These are phyloP conservation scores for Circinella minor DNA, from an alignment of 371 early-diverging fungal genomes.

Conservation along the genomic window DNA sequence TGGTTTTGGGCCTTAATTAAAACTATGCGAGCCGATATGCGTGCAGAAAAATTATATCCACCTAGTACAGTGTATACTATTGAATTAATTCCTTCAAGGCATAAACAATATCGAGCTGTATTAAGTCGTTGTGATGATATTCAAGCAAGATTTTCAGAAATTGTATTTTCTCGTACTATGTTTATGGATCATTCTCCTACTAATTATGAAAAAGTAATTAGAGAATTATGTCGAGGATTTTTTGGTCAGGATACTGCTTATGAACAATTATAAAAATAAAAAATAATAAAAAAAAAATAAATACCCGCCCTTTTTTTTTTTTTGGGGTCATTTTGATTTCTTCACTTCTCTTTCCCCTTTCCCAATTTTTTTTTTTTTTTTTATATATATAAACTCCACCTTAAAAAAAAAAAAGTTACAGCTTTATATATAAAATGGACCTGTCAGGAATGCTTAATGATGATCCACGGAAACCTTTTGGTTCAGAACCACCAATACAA, in stretches of 20 bases:
- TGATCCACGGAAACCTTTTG: slow-evolving; percentile 4
- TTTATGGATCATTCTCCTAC: slow-evolving; percentile 75
- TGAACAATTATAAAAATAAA: background rate
- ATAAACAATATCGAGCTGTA: slow-evolving; percentile 40
- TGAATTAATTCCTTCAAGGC: slow-evolving; percentile 51
- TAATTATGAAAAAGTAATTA: slow-evolving; percentile 63
- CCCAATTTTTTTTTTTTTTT: background rate
- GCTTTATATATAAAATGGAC: slow-evolving; percentile 1
- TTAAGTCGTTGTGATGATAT: slow-evolving; percentile 72
- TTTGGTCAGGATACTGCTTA: slow-evolving; percentile 23
- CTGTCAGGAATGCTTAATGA: slow-evolving; percentile 10
- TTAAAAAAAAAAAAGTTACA: background rate
- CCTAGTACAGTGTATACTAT: slow-evolving; percentile 74
- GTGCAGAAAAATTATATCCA: slow-evolving; percentile 80
- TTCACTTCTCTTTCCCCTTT: background rate
- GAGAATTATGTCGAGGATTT: slow-evolving; percentile 29
- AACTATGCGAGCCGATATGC: slow-evolving; percentile 82
- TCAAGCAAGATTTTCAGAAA: slow-evolving; percentile 68
- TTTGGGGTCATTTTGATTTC: background rate
- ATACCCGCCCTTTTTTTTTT: background rate
- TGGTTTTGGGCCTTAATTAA: slow-evolving; percentile 86
- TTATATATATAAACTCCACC: background rate
- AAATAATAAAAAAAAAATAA: background rate
- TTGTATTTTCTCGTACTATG: slow-evolving; percentile 74
- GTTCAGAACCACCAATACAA: background rate